Conservation (phyloP, 495 filamentous ascomycete genomes). For the Tuber melanosporum region DNA sequence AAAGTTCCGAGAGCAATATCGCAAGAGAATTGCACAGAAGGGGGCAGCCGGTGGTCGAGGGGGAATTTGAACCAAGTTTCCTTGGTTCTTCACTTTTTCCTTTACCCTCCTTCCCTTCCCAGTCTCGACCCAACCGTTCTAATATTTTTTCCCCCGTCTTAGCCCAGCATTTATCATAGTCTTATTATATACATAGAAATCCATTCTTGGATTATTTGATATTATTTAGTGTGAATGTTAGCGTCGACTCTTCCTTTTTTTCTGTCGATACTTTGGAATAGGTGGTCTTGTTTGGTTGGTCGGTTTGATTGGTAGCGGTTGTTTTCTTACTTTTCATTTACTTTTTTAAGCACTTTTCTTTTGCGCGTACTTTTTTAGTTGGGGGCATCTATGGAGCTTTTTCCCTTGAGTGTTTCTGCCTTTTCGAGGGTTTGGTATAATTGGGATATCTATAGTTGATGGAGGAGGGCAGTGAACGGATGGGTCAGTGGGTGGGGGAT, state of each 20-base stretch:
- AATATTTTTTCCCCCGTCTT: constrained; percentile 7
- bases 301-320: constrained; percentile 8
- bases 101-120: not conserved
- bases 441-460: not conserved
- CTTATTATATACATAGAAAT: not conserved
- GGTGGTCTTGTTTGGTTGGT: constrained; percentile 17
- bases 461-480: not conserved
- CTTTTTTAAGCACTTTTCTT: constrained; percentile 30
- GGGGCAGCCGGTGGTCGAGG: constrained; percentile 18
- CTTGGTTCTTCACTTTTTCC: not conserved
- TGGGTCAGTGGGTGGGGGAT: not conserved
- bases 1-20: constrained; percentile 57
- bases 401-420: constrained; percentile 14
- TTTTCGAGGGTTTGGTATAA: not conserved
- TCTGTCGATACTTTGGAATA: constrained; percentile 16
- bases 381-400: constrained; percentile 15
- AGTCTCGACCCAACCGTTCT: constrained; percentile 6
- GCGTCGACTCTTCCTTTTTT: not conserved
- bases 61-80: constrained; percentile 13
- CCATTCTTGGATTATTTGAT: constrained; percentile 2
- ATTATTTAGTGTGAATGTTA: not conserved
- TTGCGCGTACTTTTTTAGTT: constrained; percentile 14
- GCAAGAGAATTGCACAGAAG: constrained; percentile 48
- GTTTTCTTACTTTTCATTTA: constrained; percentile 3
- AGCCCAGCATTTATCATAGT: not conserved